Evolutionary conservation across 352 stramenopile genomes (phyloP), one percentile per base, ranked within the genome.

Genomic region (Phytophthora pinifolia): DNA sequence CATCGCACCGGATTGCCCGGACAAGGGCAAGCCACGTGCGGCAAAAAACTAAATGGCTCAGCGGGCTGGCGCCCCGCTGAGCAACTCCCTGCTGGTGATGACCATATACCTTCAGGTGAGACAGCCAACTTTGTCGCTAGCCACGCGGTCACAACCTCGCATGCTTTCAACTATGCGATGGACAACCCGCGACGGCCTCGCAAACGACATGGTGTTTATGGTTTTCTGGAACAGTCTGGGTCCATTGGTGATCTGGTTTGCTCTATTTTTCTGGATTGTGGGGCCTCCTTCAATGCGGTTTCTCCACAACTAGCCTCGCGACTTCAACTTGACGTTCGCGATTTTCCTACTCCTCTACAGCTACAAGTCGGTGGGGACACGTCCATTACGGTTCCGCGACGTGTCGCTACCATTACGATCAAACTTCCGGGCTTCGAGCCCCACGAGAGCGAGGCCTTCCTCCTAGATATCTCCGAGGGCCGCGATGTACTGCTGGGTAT

Each of bases 21-120:
- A 18, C 3, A 47, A 47, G 15, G 41, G 41, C 25, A 30, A 47
- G 41, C 20, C 41, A 5, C 25, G 41, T 34, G 41, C 41, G 20
- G 20, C 18, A 46, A 47, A 47, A 47, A 47, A 47, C n/a, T 47
- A 47, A 14, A 10, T 14, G 22, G 41, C 41, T 47, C 27, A 31
- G 45, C 45, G 31, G 45, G 45, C 30, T 29, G 45, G 45, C 45
- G 45, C 45, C 45, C 45, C 45, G 30, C 45, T 30, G 45, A 52
- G 30, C 45, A 52, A 30, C 22, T 22, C 41, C 20, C 41, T 35
- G 42, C 9, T 20, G 42, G 17, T 35, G 42, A 36, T 36, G 14
- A 48, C 27, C 42, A 48, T 48, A 48, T 14, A 25, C 25, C 42
- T 12, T 12, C 42, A 35, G 42, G 8, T 20, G 42, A 25, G 35